These are phyloP conservation scores for Arxiozyma slooffiae DNA, from an alignment of 1,139 yeast genomes.

Conservation along the genomic window DNA sequence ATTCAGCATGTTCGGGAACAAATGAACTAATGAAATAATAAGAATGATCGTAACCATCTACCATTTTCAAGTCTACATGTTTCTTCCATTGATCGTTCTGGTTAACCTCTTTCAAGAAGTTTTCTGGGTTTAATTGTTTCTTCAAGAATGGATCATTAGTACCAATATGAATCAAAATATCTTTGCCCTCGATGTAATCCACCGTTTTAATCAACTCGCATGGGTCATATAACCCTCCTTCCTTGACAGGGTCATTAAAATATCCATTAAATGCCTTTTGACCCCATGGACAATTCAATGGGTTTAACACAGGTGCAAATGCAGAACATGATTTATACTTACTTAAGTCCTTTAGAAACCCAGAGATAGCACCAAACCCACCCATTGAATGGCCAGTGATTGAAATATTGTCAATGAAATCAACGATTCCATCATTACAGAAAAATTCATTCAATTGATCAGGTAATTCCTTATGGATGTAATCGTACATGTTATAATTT, in stretches of 20 bases:
- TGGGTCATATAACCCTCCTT: constrained; percentile 77
- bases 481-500: too few relatives aligned
- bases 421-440: constrained; percentile 37
- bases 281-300: constrained; percentile 75
- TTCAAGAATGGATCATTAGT: constrained; percentile 62
- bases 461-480: too few relatives aligned
- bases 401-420: constrained; percentile 44
- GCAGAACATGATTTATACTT: constrained; percentile 74
- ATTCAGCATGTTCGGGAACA: constrained; percentile 74
- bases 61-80: constrained; percentile 50
- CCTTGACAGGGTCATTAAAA: constrained; percentile 34
- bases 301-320: constrained; percentile 83
- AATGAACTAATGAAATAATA: constrained; percentile 78
- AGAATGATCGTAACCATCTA: constrained; percentile 84
- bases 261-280: constrained; percentile 71
- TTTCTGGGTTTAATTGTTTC: constrained; percentile 67
- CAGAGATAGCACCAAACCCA: constrained; percentile 83
- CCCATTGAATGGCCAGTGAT: constrained; percentile 98
- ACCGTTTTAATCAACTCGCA: constrained; percentile 54
- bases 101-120: constrained; percentile 55
- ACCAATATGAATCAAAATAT: constrained; percentile 79
- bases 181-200: constrained; percentile 33
- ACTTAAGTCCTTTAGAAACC: constrained; percentile 62
- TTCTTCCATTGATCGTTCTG: constrained; percentile 47
- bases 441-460: constrained; percentile 33